Conservation (phyloP, 306 rosid species). For the Dryas alaskensis region DNA sequence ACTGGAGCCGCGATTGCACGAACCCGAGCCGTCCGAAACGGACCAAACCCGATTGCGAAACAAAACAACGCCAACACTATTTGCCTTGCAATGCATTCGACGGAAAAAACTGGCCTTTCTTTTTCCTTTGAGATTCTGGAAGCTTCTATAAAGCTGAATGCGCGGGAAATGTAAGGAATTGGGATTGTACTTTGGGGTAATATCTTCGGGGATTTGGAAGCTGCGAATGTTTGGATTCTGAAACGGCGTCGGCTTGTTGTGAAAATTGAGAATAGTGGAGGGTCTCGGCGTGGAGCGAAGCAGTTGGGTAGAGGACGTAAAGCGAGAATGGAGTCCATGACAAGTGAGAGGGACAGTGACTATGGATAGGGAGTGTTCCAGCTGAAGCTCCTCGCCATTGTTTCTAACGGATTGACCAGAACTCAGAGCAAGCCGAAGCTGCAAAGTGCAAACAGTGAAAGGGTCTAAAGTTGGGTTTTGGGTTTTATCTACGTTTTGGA, state of each 20-base stretch:
- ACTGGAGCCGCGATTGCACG: slow-evolving; percentile 47
- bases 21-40: slow-evolving; percentile 36
- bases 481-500: no score
- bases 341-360: background rate
- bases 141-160: slow-evolving; percentile 19
- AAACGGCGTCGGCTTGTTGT: slow-evolving; percentile 23
- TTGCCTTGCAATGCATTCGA: slow-evolving; percentile 30
- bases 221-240: slow-evolving; percentile 24
- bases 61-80: slow-evolving; percentile 47
- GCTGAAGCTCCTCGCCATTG: slow-evolving; percentile 10
- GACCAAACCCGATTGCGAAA: slow-evolving; percentile 53
- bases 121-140: slow-evolving; percentile 18
- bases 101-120: background rate
- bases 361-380: background rate
- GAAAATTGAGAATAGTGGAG: slow-evolving; percentile 8
- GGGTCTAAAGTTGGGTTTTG: no score
- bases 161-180: background rate
- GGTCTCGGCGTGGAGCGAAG: slow-evolving; percentile 8
- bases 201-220: slow-evolving; percentile 13
- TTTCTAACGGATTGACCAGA: slow-evolving; percentile 2
- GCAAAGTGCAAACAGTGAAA: no score
- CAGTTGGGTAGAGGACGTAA: slow-evolving; percentile 23
- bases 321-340: slow-evolving; percentile 43
- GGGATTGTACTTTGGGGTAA: slow-evolving; percentile 17
- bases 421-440: background rate